Conservation (phyloP, 257 asterid species). For the Asclepias syriaca region DNA sequence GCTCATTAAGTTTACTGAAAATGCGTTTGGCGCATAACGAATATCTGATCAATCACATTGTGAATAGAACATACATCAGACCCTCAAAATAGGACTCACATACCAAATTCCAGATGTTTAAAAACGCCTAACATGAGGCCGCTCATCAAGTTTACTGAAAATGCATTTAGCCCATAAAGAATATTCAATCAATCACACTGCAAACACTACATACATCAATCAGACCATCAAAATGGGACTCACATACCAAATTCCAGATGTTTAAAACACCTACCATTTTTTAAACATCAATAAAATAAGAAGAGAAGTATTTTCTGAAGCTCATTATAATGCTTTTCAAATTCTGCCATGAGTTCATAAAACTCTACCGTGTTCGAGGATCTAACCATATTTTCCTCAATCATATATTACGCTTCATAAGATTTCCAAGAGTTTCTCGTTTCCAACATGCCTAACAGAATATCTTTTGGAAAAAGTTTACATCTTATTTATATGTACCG, state of each 20-base stretch:
- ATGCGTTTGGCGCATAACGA: slow-evolving; percentile 62
- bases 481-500: background rate
- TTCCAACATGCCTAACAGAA: background rate
- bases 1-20: slow-evolving; percentile 65
- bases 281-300: background rate
- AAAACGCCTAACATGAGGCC: slow-evolving; percentile 27
- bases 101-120: background rate
- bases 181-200: slow-evolving; percentile 41
- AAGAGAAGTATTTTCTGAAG: background rate
- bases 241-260: background rate
- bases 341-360: background rate
- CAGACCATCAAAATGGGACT: background rate
- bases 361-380: background rate
- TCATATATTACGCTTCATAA: background rate
- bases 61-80: slow-evolving; percentile 13
- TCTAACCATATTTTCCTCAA: background rate
- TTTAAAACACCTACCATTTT: background rate
- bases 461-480: background rate
- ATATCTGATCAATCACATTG: slow-evolving; percentile 44
- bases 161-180: slow-evolving; percentile 60
- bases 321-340: background rate
- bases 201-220: slow-evolving; percentile 14
- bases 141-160: slow-evolving; percentile 65
- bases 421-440: background rate
- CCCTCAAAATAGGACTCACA: background rate